Base-by-base conservation (phyloP, 345 rosid species). In the Carallia pectinifolia region DNA sequence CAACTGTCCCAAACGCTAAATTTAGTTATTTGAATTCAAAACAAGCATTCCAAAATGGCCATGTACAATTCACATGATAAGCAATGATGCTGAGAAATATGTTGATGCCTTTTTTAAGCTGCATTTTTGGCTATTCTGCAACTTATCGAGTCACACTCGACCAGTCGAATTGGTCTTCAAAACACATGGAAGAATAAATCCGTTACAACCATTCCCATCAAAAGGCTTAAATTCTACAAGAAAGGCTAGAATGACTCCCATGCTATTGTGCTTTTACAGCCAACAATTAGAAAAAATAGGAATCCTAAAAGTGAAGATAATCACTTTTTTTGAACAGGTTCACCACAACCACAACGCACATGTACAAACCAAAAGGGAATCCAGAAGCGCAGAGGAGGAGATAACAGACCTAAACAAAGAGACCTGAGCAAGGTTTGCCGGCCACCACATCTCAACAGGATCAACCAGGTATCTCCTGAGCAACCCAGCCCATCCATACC, bases 371-470 rank as follows among this genome's bases (percentile, higher is more conserved):
- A 29, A 7, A 19, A 69, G 36, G 27, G 27, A 34, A 16, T 48
- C 18, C 27, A 27, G 16, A 60, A 53, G 19, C 18, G 30, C 1
- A 59, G 38, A 10, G 65, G 9, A 13, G 38, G 62, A 53, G 31
- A 63, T 67, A 44, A 76, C 76, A 39, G 18, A 92, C 99, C 99
- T 89, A 76, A 96, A 96, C 15, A 96, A 85, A 67, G 99, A 92
- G 78, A 96, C 99, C 78, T 96, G 99, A 74, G 99, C 99, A 66
- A 96, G 96, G 68, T 96, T 96, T 1, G 99, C 67, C 50, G 99
- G 99, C 99, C 99, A 96, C 99, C 99, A 96, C 99, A 96, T 96
- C 74, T 96, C 98, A 16, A 81, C 94, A 37, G 99, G 99, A 82
- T 96, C 91, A 66, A 96, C 99, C 71, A 96, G 68, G 79, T 90